Evolutionary conservation across 129 eudicot species (phyloP).

Genomic region (Kitagawia praeruptora): DNA sequence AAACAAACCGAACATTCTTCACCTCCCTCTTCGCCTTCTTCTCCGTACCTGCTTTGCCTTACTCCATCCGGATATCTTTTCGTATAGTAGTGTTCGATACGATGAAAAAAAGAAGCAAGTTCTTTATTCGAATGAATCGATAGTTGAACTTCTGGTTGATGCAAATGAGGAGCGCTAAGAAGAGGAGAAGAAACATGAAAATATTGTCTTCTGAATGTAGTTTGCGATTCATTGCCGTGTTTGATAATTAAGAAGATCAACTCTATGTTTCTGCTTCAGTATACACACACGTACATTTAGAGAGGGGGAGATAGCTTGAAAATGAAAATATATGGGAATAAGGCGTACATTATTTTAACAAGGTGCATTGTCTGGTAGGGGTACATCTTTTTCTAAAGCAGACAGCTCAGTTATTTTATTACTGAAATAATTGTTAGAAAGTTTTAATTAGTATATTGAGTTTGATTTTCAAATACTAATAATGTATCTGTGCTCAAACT

Average conservation of each 20-base stretch:
- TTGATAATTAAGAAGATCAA: too few species aligned
- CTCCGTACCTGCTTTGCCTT: background rate
- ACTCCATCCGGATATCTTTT: background rate
- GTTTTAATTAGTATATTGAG: too few species aligned
- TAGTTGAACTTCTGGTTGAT: background rate
- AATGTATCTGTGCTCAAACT: too few species aligned
- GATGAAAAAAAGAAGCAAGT: background rate
- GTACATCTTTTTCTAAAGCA: too few species aligned
- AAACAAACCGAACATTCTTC: conserved; percentile 25
- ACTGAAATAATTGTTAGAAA: too few species aligned
- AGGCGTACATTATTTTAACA: too few species aligned
- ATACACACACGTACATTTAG: background rate
- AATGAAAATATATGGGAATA: too few species aligned
- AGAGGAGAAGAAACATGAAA: background rate
- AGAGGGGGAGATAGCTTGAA: too few species aligned
- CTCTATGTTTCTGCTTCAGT: too few species aligned
- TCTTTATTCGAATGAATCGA: background rate
- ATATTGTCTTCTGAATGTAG: background rate
- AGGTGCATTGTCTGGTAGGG: too few species aligned
- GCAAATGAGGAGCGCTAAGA: background rate
- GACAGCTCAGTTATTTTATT: too few species aligned
- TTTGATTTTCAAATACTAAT: too few species aligned
- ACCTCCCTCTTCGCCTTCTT: background rate
- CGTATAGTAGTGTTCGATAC: background rate
- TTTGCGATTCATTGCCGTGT: background rate